These are phyloP conservation scores for Astrothelium subdiscretum DNA, from an alignment of 495 filamentous ascomycete species.

Conservation along the genomic window DNA sequence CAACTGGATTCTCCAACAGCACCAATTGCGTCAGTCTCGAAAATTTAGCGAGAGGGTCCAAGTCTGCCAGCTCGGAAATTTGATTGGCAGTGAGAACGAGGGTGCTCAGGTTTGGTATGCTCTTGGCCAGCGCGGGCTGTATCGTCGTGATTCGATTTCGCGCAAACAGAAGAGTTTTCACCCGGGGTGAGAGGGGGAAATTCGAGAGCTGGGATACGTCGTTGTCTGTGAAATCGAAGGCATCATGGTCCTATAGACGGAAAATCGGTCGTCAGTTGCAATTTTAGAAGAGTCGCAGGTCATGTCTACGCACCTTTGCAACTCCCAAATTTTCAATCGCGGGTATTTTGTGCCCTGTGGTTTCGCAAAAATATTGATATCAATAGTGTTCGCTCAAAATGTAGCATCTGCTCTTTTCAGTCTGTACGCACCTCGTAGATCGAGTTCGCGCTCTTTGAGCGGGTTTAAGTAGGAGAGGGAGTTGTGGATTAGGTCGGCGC, in stretches of 20 bases:
- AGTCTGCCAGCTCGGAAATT: constrained; percentile 48
- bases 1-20: constrained; percentile 77
- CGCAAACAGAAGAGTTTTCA: constrained; percentile 76
- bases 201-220: constrained; percentile 81
- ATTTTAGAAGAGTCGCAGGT: background rate
- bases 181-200: constrained; percentile 84
- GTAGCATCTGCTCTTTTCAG: constrained; percentile 98
- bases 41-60: constrained; percentile 70
- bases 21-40: constrained; percentile 62
- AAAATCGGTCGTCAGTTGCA: background rate
- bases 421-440: constrained; percentile 86
- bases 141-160: constrained; percentile 78
- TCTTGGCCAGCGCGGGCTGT: constrained; percentile 57
- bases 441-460: constrained; percentile 93
- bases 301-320: constrained; percentile 56
- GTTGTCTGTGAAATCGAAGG: constrained; percentile 97
- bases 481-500: constrained; percentile 79
- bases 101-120: constrained; percentile 65
- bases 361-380: constrained; percentile 50
- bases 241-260: constrained; percentile 60
- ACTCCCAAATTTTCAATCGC: constrained; percentile 96
- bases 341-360: constrained; percentile 93
- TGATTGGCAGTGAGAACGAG: constrained; percentile 55
- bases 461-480: constrained; percentile 96
- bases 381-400: constrained; percentile 64